Conservation (phyloP, 2,329 filamentous ascomycete species). For the Pestalotiopsis sp. region DNA sequence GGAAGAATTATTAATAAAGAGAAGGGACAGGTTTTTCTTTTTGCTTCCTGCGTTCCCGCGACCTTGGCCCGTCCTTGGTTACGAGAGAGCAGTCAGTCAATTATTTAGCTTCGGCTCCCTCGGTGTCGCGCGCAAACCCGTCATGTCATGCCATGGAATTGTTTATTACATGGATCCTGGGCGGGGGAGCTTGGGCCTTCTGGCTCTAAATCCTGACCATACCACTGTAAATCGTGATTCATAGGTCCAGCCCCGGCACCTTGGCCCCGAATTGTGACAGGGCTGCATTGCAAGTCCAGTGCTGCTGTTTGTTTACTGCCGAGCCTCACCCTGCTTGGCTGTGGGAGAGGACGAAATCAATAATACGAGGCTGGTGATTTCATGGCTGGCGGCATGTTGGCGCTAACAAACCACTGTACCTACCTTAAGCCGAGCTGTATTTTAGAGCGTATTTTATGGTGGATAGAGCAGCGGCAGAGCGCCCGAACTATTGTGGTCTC, state of each 20-base stretch:
- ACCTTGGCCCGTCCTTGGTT: not conserved
- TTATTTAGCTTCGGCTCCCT: slow-evolving; percentile 12
- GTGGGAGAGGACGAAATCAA: not conserved
- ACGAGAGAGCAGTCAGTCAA: not conserved
- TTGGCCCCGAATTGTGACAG: not conserved
- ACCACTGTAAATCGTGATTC: not conserved
- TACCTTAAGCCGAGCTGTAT: not conserved
- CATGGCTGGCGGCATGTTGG: not conserved
- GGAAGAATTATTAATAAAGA: not conserved
- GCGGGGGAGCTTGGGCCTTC: slow-evolving; percentile 1
- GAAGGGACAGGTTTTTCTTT: not conserved
- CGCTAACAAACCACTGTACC: not conserved
- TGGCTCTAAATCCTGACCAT: not conserved
- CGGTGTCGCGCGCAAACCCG: slow-evolving; percentile 12
- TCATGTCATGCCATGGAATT: slow-evolving; percentile 7
- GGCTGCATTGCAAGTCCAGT: not conserved
- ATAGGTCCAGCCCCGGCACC: not conserved
- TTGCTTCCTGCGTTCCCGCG: not conserved
- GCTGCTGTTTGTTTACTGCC: not conserved
- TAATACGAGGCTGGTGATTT: not conserved
- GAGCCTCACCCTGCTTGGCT: not conserved
- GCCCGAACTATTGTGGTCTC: no score
- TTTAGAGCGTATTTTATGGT: not conserved
- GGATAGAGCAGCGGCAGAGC: no score
- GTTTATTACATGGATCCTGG: not conserved